Base-by-base conservation (phyloP, 192 early-diverging fungal genomes). In the Coemansia brasiliensis region DNA sequence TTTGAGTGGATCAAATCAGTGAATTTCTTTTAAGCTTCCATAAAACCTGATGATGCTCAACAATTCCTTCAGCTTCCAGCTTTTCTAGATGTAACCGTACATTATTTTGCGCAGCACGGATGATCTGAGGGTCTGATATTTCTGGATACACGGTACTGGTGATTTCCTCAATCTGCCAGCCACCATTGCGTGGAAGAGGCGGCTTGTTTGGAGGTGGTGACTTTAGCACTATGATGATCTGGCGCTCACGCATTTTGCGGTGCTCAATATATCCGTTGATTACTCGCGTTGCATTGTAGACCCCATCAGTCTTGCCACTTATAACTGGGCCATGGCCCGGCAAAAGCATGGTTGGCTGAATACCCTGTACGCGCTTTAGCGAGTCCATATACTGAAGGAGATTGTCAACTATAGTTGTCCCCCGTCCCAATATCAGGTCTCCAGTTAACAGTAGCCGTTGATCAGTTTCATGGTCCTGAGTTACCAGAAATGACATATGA, bases 361-460 rank as follows among this genome's bases (percentile, higher is more conserved):
- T 7, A 0, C 42, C 72, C 39, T 83, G 59, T 17, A 91, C 56
- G 2, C 66, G 60, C 13, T 67, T 26, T n/a, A 96, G 69, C 1
- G 87, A 88, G 11, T 73, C 55, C 62, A 96, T 81, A 56, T 93
- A 93, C 15, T 69, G 69, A 4, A 57, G 61, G 10, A 96, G 78
- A 41, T 91, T 81, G 22, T 90, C 81, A 74, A 94, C 93, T 5
- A 89, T 81, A 6, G 90, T 84, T 1, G 88, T 88, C 6, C 94
- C 94, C 41, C 91, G 85, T 0, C 94, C 94, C 55, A 96, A 72
- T 1, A 94, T 79, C 57, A 85, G 86, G 64, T 96, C 94, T 0
- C 90, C 92, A 0, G 88, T 85, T 39, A 94, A 87, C 5, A 96
- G 44, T 37, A 66, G 24, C 48, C 9, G 41, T 12, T 22, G 44